A percentile compares a stretch with the other conserved stretches of the same genome.
These are phyloP conservation scores for Trichoderma aggressivum DNA, from an alignment of 2,329 filamentous ascomycete genomes.

Conservation along the genomic window DNA sequence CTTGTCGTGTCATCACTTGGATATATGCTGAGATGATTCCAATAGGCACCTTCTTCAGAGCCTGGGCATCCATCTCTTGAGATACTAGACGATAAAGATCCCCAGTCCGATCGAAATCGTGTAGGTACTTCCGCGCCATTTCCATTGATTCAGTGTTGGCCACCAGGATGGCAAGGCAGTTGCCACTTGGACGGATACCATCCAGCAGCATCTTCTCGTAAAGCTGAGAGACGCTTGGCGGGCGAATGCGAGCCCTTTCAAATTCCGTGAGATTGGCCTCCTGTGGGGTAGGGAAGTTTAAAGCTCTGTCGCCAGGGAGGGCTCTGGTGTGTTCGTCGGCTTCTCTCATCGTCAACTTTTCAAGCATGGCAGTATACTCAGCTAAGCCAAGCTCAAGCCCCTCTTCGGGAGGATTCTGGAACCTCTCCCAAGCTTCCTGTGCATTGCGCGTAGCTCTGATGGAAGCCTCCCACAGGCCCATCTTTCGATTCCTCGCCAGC, in stretches of 20 bases:
- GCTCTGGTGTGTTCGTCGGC: constrained; percentile 28
- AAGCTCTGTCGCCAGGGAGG: constrained; percentile 59
- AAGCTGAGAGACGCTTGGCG: constrained; percentile 57
- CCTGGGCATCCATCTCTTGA: constrained; percentile 25
- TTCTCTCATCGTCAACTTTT: constrained; percentile 46
- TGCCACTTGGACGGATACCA: constrained; percentile 46
- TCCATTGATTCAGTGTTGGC: constrained; percentile 46
- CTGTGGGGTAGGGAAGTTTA: constrained; percentile 40
- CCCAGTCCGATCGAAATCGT: constrained; percentile 36
- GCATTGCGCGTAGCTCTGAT: constrained; percentile 58
- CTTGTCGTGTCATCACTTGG: constrained; percentile 26
- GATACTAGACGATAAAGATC: constrained; percentile 22
- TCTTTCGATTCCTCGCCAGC: constrained; percentile 20
- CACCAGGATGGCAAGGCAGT: constrained; percentile 55
- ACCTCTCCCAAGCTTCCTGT: constrained; percentile 57
- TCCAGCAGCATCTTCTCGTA: constrained; percentile 55
- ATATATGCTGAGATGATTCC: constrained; percentile 51
- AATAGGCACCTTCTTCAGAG: constrained; percentile 28
- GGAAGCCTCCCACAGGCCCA: constrained; percentile 51
- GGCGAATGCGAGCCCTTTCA: constrained; percentile 59
- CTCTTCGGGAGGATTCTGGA: constrained; percentile 37
- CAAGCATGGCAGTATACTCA: constrained; percentile 60
- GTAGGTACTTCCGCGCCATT: constrained; percentile 49
- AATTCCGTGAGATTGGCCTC: constrained; percentile 58
- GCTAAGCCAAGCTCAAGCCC: constrained; percentile 35